Evolutionary conservation across 768 basidiomycete species (phyloP).

Genomic region (Hygrophorus russula): DNA sequence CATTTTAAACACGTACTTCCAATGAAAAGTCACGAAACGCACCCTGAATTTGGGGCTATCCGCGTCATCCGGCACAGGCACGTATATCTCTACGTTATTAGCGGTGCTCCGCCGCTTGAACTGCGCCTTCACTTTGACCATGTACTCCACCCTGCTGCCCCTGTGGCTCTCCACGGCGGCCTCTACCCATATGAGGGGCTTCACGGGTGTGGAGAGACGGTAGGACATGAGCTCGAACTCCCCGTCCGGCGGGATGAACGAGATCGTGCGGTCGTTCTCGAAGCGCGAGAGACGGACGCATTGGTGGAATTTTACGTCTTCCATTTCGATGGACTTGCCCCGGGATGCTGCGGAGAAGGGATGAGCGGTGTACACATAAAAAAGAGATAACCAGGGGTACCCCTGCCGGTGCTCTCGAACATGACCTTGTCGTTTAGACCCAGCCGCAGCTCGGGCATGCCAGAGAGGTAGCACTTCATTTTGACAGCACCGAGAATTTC

Average conservation of each 20-base stretch:
- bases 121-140: constrained; percentile 93
- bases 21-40: no score
- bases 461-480: constrained; percentile 99
- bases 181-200: constrained; percentile 96
- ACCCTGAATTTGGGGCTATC: constrained; percentile 97
- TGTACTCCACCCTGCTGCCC: constrained; percentile 90
- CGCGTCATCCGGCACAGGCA: constrained; percentile 98
- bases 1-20: background rate
- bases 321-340: constrained; percentile 98
- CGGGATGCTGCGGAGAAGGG: constrained; percentile 50
- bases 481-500: constrained; percentile 98
- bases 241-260: constrained; percentile 97
- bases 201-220: constrained; percentile 91
- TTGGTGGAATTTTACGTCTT: constrained; percentile 99
- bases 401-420: constrained; percentile 95
- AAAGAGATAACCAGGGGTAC: constrained; percentile 47
- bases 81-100: constrained; percentile 97
- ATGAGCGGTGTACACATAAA: no score
- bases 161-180: constrained; percentile 91
- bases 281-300: constrained; percentile 95
- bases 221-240: constrained; percentile 99
- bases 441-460: constrained; percentile 96
- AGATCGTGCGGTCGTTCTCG: constrained; percentile 97
- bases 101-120: constrained; percentile 96
- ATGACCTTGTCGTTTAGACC: constrained; percentile 99